These are phyloP conservation scores for Colletotrichum sp. DNA, from an alignment of 2,329 filamentous ascomycete genomes.

Conservation along the genomic window DNA sequence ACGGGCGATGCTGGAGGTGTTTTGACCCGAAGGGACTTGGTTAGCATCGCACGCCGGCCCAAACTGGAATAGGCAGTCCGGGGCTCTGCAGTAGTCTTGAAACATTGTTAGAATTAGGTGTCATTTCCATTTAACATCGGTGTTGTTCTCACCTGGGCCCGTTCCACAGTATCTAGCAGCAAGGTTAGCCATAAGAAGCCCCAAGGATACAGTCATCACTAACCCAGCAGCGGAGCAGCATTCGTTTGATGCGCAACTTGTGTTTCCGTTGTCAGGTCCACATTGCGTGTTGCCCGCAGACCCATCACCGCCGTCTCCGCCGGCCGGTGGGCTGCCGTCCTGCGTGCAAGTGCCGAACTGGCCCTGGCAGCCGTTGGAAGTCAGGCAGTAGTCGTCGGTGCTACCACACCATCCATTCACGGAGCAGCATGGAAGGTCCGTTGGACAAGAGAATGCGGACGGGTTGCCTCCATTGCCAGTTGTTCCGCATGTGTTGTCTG, in stretches of 20 bases:
- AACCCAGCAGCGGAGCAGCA: conserved; percentile 32
- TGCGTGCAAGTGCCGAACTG: conserved; percentile 27
- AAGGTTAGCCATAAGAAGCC: conserved; percentile 32
- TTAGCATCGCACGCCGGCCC: conserved; percentile 60
- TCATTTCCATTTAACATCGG: neutral
- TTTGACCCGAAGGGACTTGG: conserved; percentile 48
- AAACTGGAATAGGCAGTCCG: conserved; percentile 59
- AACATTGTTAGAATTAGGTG: neutral
- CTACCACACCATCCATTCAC: conserved; percentile 38
- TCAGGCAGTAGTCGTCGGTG: conserved; percentile 40
- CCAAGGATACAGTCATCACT: neutral
- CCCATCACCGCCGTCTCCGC: neutral
- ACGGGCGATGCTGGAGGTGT: conserved; percentile 53
- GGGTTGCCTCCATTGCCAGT: conserved; percentile 9
- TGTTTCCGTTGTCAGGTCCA: conserved; percentile 32
- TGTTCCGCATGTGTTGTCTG: conserved; percentile 13
- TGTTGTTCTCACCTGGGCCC: neutral
- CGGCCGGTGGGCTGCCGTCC: neutral
- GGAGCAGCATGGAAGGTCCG: conserved; percentile 29
- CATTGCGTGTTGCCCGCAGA: conserved; percentile 45
- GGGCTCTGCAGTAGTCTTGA: conserved; percentile 49
- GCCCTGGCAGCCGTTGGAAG: conserved; percentile 39
- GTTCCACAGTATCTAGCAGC: conserved; percentile 7
- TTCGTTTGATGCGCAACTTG: conserved; percentile 25
- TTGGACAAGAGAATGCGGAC: neutral